Evolutionary conservation across 2,329 filamentous ascomycete genomes (phyloP).

Genomic region (Xylariomycetidae sp.): DNA sequence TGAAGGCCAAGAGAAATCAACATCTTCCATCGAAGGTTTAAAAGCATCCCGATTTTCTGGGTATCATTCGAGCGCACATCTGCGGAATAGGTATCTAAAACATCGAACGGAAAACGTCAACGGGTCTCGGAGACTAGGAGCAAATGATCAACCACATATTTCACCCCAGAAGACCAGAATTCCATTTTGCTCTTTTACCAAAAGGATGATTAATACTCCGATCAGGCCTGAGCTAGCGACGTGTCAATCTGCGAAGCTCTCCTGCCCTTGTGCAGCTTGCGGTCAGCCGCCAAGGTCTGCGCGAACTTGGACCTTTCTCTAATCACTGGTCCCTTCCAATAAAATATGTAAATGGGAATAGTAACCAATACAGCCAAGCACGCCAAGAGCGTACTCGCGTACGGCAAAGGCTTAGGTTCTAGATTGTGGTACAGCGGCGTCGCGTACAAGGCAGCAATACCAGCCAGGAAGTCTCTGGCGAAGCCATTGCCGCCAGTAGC

Average conservation of each 20-base stretch:
- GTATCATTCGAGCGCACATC: no score
- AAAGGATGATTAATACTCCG: no score
- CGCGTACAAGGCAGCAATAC: constrained; percentile 54
- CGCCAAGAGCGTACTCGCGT: constrained; percentile 47
- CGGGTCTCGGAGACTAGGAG: no score
- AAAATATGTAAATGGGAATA: constrained; percentile 51
- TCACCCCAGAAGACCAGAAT: no score
- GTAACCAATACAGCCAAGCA: constrained; percentile 43
- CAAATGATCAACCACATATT: no score
- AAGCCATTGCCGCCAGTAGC: constrained; percentile 62
- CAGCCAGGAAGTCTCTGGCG: constrained; percentile 57
- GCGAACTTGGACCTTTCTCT: constrained; percentile 45
- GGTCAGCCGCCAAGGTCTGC: constrained; percentile 3
- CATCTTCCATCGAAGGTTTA: no score
- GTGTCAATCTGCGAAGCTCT: constrained; percentile 1
- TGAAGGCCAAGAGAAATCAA: no score
- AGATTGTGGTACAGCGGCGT: constrained; percentile 46
- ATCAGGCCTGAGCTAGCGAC: not conserved
- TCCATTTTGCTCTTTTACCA: no score
- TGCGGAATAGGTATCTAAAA: no score
- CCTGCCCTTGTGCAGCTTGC: constrained; percentile 1
- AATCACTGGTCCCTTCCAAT: constrained; percentile 48
- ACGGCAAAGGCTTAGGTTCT: constrained; percentile 39
- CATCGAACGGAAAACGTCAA: no score
- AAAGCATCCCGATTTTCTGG: no score